Evolutionary conservation across 192 early-diverging fungal species (phyloP).

Genomic region (Globomyces pollinis-pini): DNA sequence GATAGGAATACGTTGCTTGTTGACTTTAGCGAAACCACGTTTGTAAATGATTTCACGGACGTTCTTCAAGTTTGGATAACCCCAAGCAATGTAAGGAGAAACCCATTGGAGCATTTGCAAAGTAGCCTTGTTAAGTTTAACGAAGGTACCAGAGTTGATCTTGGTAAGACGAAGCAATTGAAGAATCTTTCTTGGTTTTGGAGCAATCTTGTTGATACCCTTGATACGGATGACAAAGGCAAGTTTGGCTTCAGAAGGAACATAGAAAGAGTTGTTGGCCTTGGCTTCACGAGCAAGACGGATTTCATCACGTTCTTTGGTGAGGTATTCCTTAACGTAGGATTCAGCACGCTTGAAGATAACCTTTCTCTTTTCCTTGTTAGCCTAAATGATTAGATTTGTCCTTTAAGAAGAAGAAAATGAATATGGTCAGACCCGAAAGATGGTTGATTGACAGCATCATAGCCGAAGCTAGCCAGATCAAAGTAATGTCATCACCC

Average conservation of each 20-base stretch:
- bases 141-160: constrained; percentile 99
- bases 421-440: constrained; percentile 61
- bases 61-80: constrained; percentile 95
- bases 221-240: constrained; percentile 98
- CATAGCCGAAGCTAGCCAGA: constrained; percentile 38
- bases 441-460: constrained; percentile 54
- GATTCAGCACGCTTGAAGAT: constrained; percentile 99
- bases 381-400: constrained; percentile 19
- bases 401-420: constrained; percentile 2
- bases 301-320: constrained; percentile 81
- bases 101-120: constrained; percentile 96
- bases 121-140: constrained; percentile 93
- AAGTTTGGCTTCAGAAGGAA: constrained; percentile 91
- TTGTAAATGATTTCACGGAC: constrained; percentile 99
- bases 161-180: constrained; percentile 97
- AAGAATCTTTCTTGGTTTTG: constrained; percentile 99
- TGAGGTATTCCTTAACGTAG: constrained; percentile 96
- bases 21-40: constrained; percentile 97
- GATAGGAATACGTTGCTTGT: constrained; percentile 95
- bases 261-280: constrained; percentile 84
- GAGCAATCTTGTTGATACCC: constrained; percentile 99
- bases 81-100: constrained; percentile 86
- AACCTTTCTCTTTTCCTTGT: constrained; percentile 73
- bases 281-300: constrained; percentile 91
- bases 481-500: constrained; percentile 26